These are phyloP conservation scores for Cercospora berteroae DNA, from an alignment of 2,329 filamentous ascomycete genomes.

Conservation along the genomic window DNA sequence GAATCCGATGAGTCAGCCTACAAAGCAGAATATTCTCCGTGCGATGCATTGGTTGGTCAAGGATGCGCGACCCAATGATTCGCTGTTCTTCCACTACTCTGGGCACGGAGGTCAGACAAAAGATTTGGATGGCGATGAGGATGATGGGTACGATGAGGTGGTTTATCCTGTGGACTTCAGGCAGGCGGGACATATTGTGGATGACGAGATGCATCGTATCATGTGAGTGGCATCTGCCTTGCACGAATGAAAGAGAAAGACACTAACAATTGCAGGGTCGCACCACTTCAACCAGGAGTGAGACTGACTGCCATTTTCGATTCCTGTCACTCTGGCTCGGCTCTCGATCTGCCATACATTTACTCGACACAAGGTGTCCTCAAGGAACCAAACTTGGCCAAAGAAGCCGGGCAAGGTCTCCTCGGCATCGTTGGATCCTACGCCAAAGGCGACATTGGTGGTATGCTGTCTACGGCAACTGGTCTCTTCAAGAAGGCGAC, in stretches of 20 bases:
- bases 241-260: background rate
- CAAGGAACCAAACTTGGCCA: constrained; percentile 78
- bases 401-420: constrained; percentile 72
- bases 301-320: constrained; percentile 80
- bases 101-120: constrained; percentile 81
- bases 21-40: constrained; percentile 88
- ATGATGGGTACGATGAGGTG: constrained; percentile 79
- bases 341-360: constrained; percentile 73
- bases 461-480: constrained; percentile 77
- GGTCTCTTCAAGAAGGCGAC: constrained; percentile 85
- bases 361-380: constrained; percentile 78
- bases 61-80: constrained; percentile 87
- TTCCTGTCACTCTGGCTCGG: constrained; percentile 76
- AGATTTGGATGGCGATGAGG: constrained; percentile 75
- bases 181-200: constrained; percentile 75
- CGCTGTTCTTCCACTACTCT: constrained; percentile 96
- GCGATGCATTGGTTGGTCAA: constrained; percentile 99
- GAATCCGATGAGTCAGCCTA: constrained; percentile 95
- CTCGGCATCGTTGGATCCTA: constrained; percentile 73
- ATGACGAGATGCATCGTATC: constrained; percentile 78
- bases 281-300: constrained; percentile 74
- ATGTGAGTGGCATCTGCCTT: constrained; percentile 46
- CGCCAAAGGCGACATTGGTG: constrained; percentile 76
- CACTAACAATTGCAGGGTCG: constrained; percentile 52
- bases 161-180: constrained; percentile 82